Conservation (phyloP, 202 grass and related monocot species). For the Cymbopogon flexuosus region DNA sequence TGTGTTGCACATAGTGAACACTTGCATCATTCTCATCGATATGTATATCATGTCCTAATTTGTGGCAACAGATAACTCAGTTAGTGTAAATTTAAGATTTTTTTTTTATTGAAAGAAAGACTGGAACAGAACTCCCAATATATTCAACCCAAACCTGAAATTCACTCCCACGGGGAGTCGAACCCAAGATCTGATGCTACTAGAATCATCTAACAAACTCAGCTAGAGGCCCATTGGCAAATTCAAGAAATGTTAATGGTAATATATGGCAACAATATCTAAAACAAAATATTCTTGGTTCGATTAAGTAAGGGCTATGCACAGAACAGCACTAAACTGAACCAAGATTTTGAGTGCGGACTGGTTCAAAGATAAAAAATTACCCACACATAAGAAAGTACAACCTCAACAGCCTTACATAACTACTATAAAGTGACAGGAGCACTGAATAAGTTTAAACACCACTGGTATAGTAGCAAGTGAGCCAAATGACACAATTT, state of each 20-base stretch:
- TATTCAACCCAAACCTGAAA: neutral
- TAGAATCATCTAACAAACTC: neutral
- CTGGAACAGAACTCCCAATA: neutral
- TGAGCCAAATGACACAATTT: neutral
- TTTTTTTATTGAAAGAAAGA: neutral
- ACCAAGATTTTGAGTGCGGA: neutral
- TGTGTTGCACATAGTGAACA: constrained; percentile 23
- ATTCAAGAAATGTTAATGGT: neutral
- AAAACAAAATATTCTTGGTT: constrained; percentile 27
- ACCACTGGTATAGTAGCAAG: neutral
- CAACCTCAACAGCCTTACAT: neutral
- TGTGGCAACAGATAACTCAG: constrained; percentile 12
- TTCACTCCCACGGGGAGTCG: neutral
- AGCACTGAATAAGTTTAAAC: neutral
- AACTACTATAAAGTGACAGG: neutral
- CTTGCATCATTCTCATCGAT: constrained; percentile 27
- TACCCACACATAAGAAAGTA: neutral
- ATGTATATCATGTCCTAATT: constrained; percentile 19
- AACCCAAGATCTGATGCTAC: neutral
- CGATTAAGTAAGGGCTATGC: neutral
- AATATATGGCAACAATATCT: neutral
- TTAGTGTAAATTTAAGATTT: constrained; percentile 26
- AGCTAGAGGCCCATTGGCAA: constrained; percentile 10
- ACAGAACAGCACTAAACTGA: neutral
- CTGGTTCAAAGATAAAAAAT: neutral